Conservation (phyloP, 345 rosid genomes). For the Arabis hirsuta region DNA sequence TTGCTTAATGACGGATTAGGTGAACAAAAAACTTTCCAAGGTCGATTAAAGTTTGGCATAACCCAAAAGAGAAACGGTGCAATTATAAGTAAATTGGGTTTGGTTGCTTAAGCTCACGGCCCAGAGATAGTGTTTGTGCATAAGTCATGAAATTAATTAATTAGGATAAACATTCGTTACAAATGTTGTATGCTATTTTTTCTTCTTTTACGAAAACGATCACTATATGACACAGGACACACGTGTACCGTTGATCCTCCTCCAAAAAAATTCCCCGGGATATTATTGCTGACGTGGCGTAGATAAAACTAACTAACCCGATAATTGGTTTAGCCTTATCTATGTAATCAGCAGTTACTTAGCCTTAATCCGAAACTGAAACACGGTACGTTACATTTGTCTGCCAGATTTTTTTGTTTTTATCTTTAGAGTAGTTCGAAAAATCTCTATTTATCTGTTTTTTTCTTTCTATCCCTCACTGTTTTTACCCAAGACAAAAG, state of each 20-base stretch:
- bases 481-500: neutral
- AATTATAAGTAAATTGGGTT: neutral
- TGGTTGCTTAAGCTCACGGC: neutral
- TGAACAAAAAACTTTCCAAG: neutral
- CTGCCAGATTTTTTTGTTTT: neutral
- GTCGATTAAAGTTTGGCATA: neutral
- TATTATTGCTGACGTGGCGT: slow-evolving; percentile 33
- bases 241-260: slow-evolving; percentile 39
- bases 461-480: neutral
- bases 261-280: neutral
- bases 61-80: neutral
- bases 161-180: too few relatives aligned
- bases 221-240: slow-evolving; percentile 16
- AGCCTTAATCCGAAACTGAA: slow-evolving; percentile 9
- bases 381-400: slow-evolving; percentile 18
- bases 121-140: neutral
- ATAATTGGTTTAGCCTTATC: neutral
- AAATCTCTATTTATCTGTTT: slow-evolving; percentile 5
- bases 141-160: neutral
- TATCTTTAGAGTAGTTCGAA: slow-evolving; percentile 4
- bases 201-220: too few relatives aligned
- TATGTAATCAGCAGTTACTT: slow-evolving; percentile 10
- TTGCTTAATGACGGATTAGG: neutral
- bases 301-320: slow-evolving; percentile 7
- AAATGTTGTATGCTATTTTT: too few relatives aligned